phyloP scores from a whole-genome alignment of 345 rosid species.

The Melastoma malabathricum region DNA sequence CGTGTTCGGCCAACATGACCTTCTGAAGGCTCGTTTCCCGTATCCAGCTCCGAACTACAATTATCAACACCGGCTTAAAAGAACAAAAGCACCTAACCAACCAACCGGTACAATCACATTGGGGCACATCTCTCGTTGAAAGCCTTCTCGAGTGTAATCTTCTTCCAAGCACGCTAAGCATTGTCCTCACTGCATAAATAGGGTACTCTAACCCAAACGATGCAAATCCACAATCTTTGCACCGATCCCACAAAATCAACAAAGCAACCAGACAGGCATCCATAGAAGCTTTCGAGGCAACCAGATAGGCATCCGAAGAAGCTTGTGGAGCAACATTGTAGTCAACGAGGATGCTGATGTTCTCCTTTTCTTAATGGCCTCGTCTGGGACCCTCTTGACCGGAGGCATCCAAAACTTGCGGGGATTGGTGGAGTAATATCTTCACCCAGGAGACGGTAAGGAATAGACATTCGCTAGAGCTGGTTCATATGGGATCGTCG shows the following conservation, averaged over 20 bases:
- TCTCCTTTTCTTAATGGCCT: conserved; percentile 46
- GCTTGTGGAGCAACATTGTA: conserved; percentile 41
- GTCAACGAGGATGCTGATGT: conserved; percentile 82
- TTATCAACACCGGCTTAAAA: too few relatives aligned
- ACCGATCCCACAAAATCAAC: conserved; percentile 1
- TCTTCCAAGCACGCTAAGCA: conserved; percentile 97
- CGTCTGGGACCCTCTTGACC: conserved; percentile 38
- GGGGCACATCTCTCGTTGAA: conserved; percentile 78
- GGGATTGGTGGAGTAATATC: too few relatives aligned
- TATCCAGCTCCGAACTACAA: too few relatives aligned
- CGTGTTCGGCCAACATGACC: too few relatives aligned
- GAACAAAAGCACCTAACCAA: background rate
- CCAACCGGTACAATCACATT: conserved; percentile 86
- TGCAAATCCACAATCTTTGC: conserved; percentile 88
- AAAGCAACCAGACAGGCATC: too few relatives aligned
- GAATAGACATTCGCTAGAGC: background rate
- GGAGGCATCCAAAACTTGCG: conserved; percentile 48
- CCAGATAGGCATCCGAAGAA: conserved; percentile 6
- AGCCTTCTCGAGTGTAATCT: conserved; percentile 91
- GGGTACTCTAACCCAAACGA: conserved; percentile 96
- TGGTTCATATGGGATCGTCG: too few relatives aligned
- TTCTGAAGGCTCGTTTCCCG: too few relatives aligned
- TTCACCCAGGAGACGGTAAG: too few relatives aligned
- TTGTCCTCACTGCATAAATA: conserved; percentile 71
- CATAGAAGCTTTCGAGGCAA: conserved; percentile 7